Percentiles rank a stretch among this genome's conserved stretches.
These are phyloP conservation scores for Astrephomene gubernaculifera DNA, from an alignment of 139 green algal species.

Conservation along the genomic window DNA sequence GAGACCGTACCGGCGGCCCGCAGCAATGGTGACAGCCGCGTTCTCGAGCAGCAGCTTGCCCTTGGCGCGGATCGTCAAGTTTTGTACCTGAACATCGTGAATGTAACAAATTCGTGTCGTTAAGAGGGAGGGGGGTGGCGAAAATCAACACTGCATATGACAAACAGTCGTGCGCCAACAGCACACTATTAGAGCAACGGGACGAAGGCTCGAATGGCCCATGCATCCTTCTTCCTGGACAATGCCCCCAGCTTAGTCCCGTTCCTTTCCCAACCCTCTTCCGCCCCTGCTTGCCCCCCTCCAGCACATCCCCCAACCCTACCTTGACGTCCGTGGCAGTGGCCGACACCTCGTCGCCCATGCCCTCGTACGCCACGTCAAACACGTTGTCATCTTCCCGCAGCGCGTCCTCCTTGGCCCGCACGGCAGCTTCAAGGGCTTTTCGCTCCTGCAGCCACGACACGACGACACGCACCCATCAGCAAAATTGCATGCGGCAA, in stretches of 20 bases:
- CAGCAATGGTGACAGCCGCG: slow-evolving; percentile 91
- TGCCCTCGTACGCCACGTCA: slow-evolving; percentile 93
- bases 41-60: slow-evolving; percentile 98
- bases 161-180: too few species aligned
- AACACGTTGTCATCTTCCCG: slow-evolving; percentile 97
- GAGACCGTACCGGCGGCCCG: slow-evolving; percentile 81
- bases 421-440: slow-evolving; percentile 79
- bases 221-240: too few species aligned
- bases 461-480: too few species aligned
- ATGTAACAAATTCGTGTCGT: too few species aligned
- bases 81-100: slow-evolving; percentile 81
- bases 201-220: too few species aligned
- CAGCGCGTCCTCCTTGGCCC: slow-evolving; percentile 88
- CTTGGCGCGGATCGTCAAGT: slow-evolving; percentile 96
- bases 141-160: too few species aligned
- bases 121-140: too few species aligned
- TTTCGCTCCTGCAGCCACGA: slow-evolving; percentile 78
- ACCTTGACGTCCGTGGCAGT: slow-evolving; percentile 95
- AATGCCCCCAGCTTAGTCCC: too few species aligned
- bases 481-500: too few species aligned
- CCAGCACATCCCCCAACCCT: background rate
- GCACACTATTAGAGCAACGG: too few species aligned
- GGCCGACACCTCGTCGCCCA: slow-evolving; percentile 68
- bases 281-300: too few species aligned
- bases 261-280: too few species aligned